These are phyloP conservation scores for Cytidiella melzeri DNA, from an alignment of 768 basidiomycete genomes.

Conservation along the genomic window DNA sequence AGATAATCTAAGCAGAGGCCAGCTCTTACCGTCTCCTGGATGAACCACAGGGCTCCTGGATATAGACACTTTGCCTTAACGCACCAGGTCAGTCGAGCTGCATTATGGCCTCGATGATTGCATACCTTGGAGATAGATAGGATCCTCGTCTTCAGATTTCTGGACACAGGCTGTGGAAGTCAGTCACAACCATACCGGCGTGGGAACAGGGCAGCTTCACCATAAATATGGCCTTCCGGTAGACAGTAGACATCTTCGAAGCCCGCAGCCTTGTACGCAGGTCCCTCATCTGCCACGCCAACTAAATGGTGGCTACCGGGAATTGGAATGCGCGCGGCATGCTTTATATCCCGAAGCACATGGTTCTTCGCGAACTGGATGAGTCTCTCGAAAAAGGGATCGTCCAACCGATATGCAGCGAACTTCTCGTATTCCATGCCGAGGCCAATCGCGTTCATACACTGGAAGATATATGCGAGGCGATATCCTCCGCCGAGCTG, in stretches of 20 bases:
- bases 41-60: conserved; percentile 72
- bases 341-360: conserved; percentile 69
- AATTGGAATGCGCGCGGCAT: conserved; percentile 67
- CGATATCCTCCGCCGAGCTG: conserved; percentile 40
- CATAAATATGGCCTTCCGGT: conserved; percentile 56
- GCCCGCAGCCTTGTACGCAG: conserved; percentile 49
- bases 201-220: conserved; percentile 30
- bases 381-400: conserved; percentile 21
- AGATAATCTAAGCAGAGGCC: neutral
- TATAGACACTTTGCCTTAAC: conserved; percentile 30
- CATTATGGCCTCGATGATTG: conserved; percentile 29
- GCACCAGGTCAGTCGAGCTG: neutral
- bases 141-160: conserved; percentile 39
- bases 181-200: neutral
- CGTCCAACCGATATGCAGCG: conserved; percentile 7
- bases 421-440: conserved; percentile 14
- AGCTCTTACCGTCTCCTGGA: conserved; percentile 58
- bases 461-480: conserved; percentile 45
- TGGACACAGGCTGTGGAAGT: conserved; percentile 51
- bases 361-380: conserved; percentile 42
- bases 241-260: conserved; percentile 48
- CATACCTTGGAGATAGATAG: conserved; percentile 52
- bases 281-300: conserved; percentile 80
- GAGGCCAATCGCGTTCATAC: conserved; percentile 32
- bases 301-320: conserved; percentile 65